phyloP scores from a whole-genome alignment of 1,284 basidiomycete species.

The Ustilago hordei region DNA sequence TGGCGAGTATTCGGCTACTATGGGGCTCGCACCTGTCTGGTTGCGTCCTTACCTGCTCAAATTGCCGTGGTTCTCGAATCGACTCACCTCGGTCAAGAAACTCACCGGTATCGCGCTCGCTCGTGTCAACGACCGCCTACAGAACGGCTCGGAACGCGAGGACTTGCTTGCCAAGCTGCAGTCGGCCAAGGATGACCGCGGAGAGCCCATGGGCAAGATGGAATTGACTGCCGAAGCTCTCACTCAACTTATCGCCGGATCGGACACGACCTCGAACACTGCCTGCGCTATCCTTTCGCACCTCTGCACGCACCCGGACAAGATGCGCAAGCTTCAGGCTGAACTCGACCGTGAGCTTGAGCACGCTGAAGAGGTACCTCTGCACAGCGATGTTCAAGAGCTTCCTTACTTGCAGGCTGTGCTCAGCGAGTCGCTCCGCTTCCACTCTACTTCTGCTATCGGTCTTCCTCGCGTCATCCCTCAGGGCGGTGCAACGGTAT shows the following conservation, averaged over 20 bases:
- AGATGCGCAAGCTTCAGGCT: conserved; percentile 79
- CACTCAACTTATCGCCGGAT: conserved; percentile 81
- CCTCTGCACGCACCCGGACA: conserved; percentile 77
- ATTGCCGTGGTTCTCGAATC: conserved; percentile 78
- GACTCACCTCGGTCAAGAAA: conserved; percentile 78
- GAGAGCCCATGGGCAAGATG: conserved; percentile 80
- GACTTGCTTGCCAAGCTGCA: conserved; percentile 86
- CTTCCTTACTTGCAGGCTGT: conserved; percentile 77
- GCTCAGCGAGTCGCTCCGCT: conserved; percentile 83
- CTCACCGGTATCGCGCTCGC: conserved; percentile 77
- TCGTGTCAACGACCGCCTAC: conserved; percentile 81
- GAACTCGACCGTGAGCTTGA: conserved; percentile 78
- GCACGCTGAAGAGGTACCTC: conserved; percentile 58
- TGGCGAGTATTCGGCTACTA: conserved; percentile 85
- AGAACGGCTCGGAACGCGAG: conserved; percentile 73
- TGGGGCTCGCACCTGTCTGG: conserved; percentile 82
- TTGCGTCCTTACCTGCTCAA: conserved; percentile 55
- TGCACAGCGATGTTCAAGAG: conserved; percentile 53
- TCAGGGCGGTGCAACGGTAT: conserved; percentile 49
- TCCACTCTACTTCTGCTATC: conserved; percentile 80
- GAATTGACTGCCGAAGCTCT: conserved; percentile 87
- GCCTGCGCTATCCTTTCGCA: conserved; percentile 78
- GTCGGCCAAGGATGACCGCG: conserved; percentile 80
- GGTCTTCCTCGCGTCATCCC: conserved; percentile 74
- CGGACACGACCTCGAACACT: conserved; percentile 64